A percentile compares a stretch with the other conserved stretches of the same genome.
These are phyloP conservation scores for Apiospora rasikravindrae DNA, from an alignment of 2,329 filamentous ascomycete species.

Conservation along the genomic window DNA sequence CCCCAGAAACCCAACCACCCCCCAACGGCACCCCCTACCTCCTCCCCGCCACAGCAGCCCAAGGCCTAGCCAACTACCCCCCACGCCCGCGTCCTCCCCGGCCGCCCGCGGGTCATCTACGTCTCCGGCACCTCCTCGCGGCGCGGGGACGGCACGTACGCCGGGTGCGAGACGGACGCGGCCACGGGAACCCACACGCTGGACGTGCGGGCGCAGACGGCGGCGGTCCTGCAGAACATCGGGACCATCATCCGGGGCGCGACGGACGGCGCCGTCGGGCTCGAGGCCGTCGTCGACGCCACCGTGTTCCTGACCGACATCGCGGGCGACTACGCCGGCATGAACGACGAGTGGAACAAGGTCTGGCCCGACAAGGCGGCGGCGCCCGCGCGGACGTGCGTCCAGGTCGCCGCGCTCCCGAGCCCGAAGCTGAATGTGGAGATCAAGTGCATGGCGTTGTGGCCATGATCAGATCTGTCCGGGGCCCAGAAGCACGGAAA, in stretches of 20 bases:
- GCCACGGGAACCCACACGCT: constrained; percentile 33
- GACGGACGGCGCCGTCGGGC: constrained; percentile 34
- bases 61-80: constrained; percentile 44
- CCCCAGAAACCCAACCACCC: not conserved
- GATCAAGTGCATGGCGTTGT: constrained; percentile 38
- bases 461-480: not conserved
- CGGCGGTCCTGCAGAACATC: constrained; percentile 41
- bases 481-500: not conserved
- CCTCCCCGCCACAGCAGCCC: constrained; percentile 36
- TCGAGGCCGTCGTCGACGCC: constrained; percentile 41
- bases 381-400: constrained; percentile 40
- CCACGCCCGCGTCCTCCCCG: constrained; percentile 38
- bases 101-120: constrained; percentile 34
- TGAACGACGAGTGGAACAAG: constrained; percentile 44
- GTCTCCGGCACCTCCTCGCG: constrained; percentile 42
- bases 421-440: constrained; percentile 39
- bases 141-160: constrained; percentile 40
- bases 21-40: constrained; percentile 38
- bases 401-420: constrained; percentile 41
- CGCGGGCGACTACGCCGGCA: constrained; percentile 36
- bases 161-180: constrained; percentile 33
- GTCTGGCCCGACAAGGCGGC: constrained; percentile 39
- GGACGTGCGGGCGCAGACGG: constrained; percentile 39
- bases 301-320: constrained; percentile 42
- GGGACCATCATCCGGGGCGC: constrained; percentile 37